These are phyloP conservation scores for Trypanosoma scelopori DNA, from an alignment of 208 protist genomes.

Conservation along the genomic window DNA sequence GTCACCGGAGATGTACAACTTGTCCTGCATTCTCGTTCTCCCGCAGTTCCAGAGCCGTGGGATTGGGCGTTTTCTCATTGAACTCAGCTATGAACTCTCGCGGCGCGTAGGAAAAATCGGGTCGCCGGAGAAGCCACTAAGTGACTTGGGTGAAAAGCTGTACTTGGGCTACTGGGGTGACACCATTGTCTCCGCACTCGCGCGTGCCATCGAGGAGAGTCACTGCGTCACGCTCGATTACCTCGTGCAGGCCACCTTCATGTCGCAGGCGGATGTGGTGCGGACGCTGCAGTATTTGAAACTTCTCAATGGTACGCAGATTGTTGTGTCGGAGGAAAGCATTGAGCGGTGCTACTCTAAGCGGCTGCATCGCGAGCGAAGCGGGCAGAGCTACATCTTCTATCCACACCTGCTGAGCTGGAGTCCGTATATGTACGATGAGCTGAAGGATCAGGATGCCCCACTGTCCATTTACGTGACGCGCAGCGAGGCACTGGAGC, in stretches of 20 bases:
- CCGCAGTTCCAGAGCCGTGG: conserved; percentile 96
- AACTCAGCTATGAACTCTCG: conserved; percentile 98
- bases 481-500: background rate
- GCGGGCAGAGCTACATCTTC: conserved; percentile 79
- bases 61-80: conserved; percentile 98
- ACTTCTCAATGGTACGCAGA: conserved; percentile 57
- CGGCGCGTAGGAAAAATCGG: conserved; percentile 95
- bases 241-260: conserved; percentile 76
- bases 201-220: conserved; percentile 73
- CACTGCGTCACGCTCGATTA: conserved; percentile 80
- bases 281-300: conserved; percentile 71
- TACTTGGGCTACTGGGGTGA: conserved; percentile 95
- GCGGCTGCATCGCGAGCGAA: conserved; percentile 67
- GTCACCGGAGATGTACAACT: conserved; percentile 96
- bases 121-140: conserved; percentile 99
- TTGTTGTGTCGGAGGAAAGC: conserved; percentile 78
- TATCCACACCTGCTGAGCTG: conserved; percentile 87
- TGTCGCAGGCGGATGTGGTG: conserved; percentile 74
- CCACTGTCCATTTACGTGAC: conserved; percentile 21
- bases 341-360: conserved; percentile 74
- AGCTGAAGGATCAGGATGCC: conserved; percentile 26
- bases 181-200: conserved; percentile 79
- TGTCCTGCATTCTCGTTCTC: conserved; percentile 99
- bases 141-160: conserved; percentile 96
- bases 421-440: conserved; percentile 74